These are phyloP conservation scores for Rhizopogon parksii DNA, from an alignment of 1,284 basidiomycete genomes.

Conservation along the genomic window DNA sequence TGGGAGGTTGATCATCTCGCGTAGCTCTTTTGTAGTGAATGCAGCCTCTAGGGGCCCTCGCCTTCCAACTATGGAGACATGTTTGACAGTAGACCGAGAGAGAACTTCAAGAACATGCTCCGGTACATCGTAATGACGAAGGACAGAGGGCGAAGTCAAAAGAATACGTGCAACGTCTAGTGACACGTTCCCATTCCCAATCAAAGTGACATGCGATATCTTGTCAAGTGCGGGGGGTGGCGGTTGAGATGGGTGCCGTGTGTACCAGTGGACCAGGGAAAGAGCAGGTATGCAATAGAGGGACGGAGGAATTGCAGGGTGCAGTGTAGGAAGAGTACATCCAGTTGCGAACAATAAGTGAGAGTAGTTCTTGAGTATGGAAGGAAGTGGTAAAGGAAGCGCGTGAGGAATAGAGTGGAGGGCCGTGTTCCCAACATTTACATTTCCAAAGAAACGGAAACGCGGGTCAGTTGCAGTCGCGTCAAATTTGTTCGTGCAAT, in stretches of 20 bases:
- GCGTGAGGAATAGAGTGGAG: conserved; percentile 39
- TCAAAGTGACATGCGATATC: conserved; percentile 69
- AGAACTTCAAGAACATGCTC: conserved; percentile 69
- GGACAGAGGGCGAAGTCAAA: conserved; percentile 56
- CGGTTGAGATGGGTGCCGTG: conserved; percentile 72
- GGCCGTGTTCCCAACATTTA: conserved; percentile 54
- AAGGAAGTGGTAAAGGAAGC: conserved; percentile 48
- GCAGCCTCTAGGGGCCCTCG: conserved; percentile 87
- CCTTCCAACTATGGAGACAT: conserved; percentile 81
- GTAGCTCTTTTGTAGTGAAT: conserved; percentile 91
- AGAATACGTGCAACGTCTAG: conserved; percentile 92
- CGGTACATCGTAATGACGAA: conserved; percentile 80
- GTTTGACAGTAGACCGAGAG: conserved; percentile 54
- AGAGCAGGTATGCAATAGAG: conserved; percentile 70
- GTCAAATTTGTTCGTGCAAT: conserved; percentile 96
- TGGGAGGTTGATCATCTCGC: conserved; percentile 81
- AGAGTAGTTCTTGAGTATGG: conserved; percentile 65
- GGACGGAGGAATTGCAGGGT: conserved; percentile 46
- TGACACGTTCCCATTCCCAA: conserved; percentile 96
- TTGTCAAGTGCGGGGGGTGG: conserved; percentile 55
- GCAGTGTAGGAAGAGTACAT: conserved; percentile 57
- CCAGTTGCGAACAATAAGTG: conserved; percentile 82
- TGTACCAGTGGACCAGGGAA: conserved; percentile 96
- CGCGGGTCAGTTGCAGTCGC: conserved; percentile 65
- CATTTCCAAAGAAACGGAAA: conserved; percentile 89